Evolutionary conservation across 768 basidiomycete genomes (phyloP).

Genomic region (Multifurca ochricompacta): DNA sequence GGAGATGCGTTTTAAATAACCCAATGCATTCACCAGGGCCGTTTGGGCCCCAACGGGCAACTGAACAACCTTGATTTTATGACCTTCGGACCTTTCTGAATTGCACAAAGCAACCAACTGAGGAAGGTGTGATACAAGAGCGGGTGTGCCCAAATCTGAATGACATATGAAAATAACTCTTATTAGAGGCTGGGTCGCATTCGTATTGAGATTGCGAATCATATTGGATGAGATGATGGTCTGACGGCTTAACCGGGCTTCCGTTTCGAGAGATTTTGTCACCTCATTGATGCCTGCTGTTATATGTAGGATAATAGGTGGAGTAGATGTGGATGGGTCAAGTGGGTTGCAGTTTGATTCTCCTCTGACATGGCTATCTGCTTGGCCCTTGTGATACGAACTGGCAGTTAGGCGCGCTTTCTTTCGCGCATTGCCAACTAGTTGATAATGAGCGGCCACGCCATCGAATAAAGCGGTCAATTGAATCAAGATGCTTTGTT

Average conservation of each 20-base stretch:
- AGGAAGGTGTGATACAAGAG: slow-evolving; percentile 67
- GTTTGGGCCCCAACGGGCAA: slow-evolving; percentile 62
- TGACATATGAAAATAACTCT: slow-evolving; percentile 59
- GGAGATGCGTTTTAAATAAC: slow-evolving; percentile 56
- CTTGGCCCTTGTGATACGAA: background rate
- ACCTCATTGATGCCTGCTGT: slow-evolving; percentile 74
- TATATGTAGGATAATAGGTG: slow-evolving; percentile 41
- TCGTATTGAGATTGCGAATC: no score
- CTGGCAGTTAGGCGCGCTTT: background rate
- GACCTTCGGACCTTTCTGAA: slow-evolving; percentile 27
- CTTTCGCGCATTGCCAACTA: slow-evolving; percentile 10
- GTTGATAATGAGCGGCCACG: slow-evolving; percentile 36
- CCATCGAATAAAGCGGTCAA: slow-evolving; percentile 45
- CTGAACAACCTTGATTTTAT: slow-evolving; percentile 47
- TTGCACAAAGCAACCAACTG: slow-evolving; percentile 74
- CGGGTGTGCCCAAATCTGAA: slow-evolving; percentile 65
- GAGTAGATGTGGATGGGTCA: slow-evolving; percentile 22
- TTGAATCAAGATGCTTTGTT: slow-evolving; percentile 49
- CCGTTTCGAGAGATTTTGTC: slow-evolving; percentile 61
- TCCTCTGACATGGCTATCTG: background rate
- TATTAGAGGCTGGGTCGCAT: background rate
- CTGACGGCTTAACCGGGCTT: slow-evolving; percentile 30
- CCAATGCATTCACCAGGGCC: slow-evolving; percentile 47
- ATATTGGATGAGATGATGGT: background rate
- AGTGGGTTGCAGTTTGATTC: background rate